Evolutionary conservation across 108 stramenopile genomes (phyloP).

Genomic region (Skeletonema grethae): DNA sequence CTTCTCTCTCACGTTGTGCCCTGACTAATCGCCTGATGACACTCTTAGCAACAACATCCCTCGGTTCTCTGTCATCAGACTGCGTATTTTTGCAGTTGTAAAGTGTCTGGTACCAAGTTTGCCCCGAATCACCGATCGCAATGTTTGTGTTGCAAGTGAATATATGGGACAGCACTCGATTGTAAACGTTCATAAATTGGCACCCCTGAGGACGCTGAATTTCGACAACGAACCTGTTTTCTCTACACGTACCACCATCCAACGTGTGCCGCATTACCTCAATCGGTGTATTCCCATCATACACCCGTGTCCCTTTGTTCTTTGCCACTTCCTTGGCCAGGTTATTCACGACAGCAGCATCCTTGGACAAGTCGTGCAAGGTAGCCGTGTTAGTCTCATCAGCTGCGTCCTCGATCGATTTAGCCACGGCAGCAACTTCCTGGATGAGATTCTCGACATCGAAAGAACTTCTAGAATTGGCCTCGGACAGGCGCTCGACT

Average conservation of each 20-base stretch:
- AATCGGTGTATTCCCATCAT: neutral
- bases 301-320: neutral
- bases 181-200: slow-evolving; percentile 18
- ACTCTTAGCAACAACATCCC: neutral
- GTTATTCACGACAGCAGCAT: too few species aligned
- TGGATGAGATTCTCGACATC: too few species aligned
- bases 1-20: neutral
- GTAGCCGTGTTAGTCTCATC: too few species aligned
- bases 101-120: slow-evolving; percentile 2
- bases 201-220: neutral
- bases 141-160: slow-evolving; percentile 34
- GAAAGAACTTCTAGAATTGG: too few species aligned
- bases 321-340: neutral
- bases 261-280: neutral
- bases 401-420: too few species aligned
- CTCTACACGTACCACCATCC: neutral
- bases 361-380: neutral
- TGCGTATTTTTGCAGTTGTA: slow-evolving; percentile 11
- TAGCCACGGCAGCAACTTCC: too few species aligned
- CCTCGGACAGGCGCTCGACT: too few species aligned
- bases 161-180: slow-evolving; percentile 9
- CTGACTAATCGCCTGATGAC: slow-evolving; percentile 1
- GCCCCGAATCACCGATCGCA: slow-evolving; percentile 13
- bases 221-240: neutral
- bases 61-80: neutral